phyloP scores from a whole-genome alignment of 495 filamentous ascomycete genomes.

The Parathielavia appendiculata region DNA sequence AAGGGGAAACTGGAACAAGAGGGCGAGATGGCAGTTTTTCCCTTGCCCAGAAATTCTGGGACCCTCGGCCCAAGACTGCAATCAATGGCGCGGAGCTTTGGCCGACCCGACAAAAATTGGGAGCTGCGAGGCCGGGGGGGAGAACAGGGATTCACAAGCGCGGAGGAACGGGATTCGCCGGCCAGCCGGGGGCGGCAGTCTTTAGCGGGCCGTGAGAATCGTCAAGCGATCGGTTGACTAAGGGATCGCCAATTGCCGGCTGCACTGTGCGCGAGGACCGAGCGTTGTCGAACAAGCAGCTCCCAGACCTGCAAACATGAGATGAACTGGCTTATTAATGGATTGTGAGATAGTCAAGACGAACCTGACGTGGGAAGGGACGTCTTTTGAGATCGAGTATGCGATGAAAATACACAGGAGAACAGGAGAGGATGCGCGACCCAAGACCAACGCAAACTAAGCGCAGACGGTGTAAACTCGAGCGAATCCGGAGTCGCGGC shows the following conservation, averaged over 20 bases:
- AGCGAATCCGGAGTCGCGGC: conserved; percentile 24
- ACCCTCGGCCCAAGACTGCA: conserved; percentile 8
- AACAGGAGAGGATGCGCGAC: background rate
- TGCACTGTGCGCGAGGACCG: conserved; percentile 11
- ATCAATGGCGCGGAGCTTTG: conserved; percentile 3
- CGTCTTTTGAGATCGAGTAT: background rate
- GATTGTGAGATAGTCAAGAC: background rate
- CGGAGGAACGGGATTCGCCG: conserved; percentile 16
- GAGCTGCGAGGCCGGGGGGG: conserved; percentile 19
- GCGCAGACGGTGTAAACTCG: conserved; percentile 14
- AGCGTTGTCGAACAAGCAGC: background rate
- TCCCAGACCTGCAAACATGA: background rate
- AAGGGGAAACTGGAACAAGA: conserved; percentile 5
- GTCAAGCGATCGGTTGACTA: conserved; percentile 12
- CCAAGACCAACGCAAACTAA: background rate
- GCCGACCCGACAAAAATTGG: conserved; percentile 16
- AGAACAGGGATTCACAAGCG: conserved; percentile 13
- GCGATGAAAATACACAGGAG: too few species aligned
- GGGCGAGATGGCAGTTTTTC: conserved; percentile 2
- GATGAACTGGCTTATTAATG: background rate
- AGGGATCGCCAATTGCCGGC: conserved; percentile 5
- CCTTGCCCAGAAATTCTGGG: conserved; percentile 13
- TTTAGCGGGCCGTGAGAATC: conserved; percentile 20
- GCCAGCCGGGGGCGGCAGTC: conserved; percentile 20
- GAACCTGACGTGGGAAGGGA: background rate